These are phyloP conservation scores for Russula virescens DNA, from an alignment of 768 basidiomycete species.

Conservation along the genomic window DNA sequence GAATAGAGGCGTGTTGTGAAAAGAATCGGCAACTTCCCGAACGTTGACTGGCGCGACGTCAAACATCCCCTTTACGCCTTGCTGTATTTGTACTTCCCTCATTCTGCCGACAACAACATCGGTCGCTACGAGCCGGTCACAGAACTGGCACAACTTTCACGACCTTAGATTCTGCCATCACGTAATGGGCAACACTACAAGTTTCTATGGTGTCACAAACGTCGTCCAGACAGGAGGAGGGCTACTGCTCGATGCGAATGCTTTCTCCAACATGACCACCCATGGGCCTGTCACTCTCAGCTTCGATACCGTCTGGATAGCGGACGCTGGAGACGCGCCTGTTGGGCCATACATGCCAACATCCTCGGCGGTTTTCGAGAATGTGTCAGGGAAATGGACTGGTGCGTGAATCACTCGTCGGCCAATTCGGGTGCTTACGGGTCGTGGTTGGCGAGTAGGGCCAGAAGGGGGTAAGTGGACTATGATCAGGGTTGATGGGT, in stretches of 20 bases:
- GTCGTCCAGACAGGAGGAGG: slow-evolving; percentile 6
- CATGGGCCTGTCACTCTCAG: slow-evolving; percentile 2
- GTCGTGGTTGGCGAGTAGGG: not conserved
- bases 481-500: not conserved
- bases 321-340: not conserved
- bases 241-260: slow-evolving; percentile 13
- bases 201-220: slow-evolving; percentile 9
- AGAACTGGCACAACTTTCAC: not conserved
- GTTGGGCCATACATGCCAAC: slow-evolving; percentile 8
- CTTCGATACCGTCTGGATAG: slow-evolving; percentile 13
- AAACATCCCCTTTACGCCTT: not conserved
- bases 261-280: slow-evolving; percentile 1
- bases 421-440: not conserved
- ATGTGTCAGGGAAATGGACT: slow-evolving; percentile 12
- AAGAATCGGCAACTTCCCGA: not conserved
- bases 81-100: not conserved
- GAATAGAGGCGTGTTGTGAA: not conserved
- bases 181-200: slow-evolving; percentile 9
- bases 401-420: not conserved
- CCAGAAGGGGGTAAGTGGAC: slow-evolving; percentile 11
- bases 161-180: not conserved
- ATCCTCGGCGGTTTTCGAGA: slow-evolving; percentile 1
- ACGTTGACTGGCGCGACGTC: not conserved
- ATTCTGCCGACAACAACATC: not conserved
- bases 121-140: not conserved